These are phyloP conservation scores for Schwanniomyces polymorphus DNA, from an alignment of 805 yeast species.

Conservation along the genomic window DNA sequence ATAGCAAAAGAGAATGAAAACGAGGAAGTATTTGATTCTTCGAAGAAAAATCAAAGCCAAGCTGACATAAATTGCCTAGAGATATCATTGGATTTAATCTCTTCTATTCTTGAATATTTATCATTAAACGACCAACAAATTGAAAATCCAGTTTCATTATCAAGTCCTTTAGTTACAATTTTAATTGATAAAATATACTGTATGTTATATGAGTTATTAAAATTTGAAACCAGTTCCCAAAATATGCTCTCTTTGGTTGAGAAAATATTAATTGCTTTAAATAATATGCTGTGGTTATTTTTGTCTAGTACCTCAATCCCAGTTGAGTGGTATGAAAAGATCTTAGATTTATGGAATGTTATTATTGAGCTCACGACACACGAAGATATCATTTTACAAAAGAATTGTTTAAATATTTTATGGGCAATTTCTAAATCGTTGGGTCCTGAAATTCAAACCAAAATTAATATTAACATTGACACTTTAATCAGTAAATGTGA, in stretches of 20 bases:
- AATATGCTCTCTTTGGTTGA: slow-evolving; percentile 42
- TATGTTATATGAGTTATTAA: slow-evolving; percentile 38
- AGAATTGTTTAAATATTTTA: slow-evolving; percentile 31
- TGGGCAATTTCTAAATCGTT: slow-evolving; percentile 40
- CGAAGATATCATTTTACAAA: slow-evolving; percentile 23
- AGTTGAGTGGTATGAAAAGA: slow-evolving; percentile 36
- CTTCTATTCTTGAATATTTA: slow-evolving; percentile 67
- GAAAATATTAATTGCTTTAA: slow-evolving; percentile 64
- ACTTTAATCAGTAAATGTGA: slow-evolving; percentile 22
- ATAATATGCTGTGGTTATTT: slow-evolving; percentile 68
- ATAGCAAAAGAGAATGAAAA: slow-evolving; percentile 23
- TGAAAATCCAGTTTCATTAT: slow-evolving; percentile 19
- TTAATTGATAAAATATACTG: slow-evolving; percentile 21
- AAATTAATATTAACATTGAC: slow-evolving; percentile 22
- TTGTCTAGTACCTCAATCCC: slow-evolving; percentile 31
- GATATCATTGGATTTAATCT: slow-evolving; percentile 68
- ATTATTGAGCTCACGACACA: slow-evolving; percentile 11
- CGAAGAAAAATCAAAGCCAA: slow-evolving; percentile 46
- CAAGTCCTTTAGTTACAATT: slow-evolving; percentile 14
- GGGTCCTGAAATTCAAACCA: slow-evolving; percentile 30
- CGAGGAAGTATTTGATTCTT: slow-evolving; percentile 23
- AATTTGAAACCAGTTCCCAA: slow-evolving; percentile 29
- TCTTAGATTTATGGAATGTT: slow-evolving; percentile 30
- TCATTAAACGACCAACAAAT: slow-evolving; percentile 28
- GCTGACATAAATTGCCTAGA: slow-evolving; percentile 64